Conservation (phyloP, 495 filamentous ascomycete species). For the Daldinia loculata region DNA sequence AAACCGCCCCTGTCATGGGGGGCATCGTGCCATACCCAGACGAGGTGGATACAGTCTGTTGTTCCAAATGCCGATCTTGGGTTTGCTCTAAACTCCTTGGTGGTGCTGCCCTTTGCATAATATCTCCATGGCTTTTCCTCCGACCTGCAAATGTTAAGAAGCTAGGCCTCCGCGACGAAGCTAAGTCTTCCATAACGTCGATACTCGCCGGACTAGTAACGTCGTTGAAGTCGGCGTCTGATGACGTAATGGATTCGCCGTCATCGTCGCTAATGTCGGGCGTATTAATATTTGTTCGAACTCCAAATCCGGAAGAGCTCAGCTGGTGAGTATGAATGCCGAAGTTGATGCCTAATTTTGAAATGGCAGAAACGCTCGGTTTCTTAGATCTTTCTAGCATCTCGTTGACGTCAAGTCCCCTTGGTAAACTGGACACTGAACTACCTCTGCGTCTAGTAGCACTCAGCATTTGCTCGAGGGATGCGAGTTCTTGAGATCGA, state of each 20-base stretch:
- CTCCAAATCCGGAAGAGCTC: slow-evolving; percentile 68
- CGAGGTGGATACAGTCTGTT: slow-evolving; percentile 5
- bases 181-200: slow-evolving; percentile 33
- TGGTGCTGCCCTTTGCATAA: slow-evolving; percentile 15
- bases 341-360: slow-evolving; percentile 67
- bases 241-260: slow-evolving; percentile 35
- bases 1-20: neutral
- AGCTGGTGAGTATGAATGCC: slow-evolving; percentile 82
- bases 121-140: slow-evolving; percentile 51
- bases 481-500: slow-evolving; percentile 48
- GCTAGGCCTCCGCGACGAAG: slow-evolving; percentile 30
- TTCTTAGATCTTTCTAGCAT: slow-evolving; percentile 57
- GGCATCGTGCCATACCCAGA: slow-evolving; percentile 35
- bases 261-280: slow-evolving; percentile 57
- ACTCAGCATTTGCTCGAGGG: slow-evolving; percentile 46
- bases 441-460: slow-evolving; percentile 47
- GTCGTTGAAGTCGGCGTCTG: slow-evolving; percentile 48
- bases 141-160: slow-evolving; percentile 42
- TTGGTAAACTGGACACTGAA: slow-evolving; percentile 42
- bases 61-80: neutral
- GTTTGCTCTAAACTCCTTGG: neutral
- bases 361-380: slow-evolving; percentile 71
- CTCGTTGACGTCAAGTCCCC: slow-evolving; percentile 50
- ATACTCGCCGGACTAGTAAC: slow-evolving; percentile 38
- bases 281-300: slow-evolving; percentile 54